Evolutionary conservation across 345 rosid genomes (phyloP).

Genomic region (Eucalyptus paniculata): DNA sequence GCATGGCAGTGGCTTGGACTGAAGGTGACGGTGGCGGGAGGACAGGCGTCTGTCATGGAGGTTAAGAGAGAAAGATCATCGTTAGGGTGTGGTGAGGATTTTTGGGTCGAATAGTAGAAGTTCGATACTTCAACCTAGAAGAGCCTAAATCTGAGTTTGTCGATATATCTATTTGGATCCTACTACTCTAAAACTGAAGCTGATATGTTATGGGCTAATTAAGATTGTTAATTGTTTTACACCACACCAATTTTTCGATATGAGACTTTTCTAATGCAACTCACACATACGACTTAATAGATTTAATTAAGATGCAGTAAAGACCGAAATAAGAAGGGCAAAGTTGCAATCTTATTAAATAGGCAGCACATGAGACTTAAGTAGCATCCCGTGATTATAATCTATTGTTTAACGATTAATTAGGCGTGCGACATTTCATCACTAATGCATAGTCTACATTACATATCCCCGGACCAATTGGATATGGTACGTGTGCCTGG

Average conservation of each 20-base stretch:
- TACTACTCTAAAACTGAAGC: neutral
- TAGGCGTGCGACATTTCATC: neutral
- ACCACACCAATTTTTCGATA: fast-evolving
- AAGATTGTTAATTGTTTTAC: neutral
- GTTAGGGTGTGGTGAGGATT: neutral
- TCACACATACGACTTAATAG: fast-evolving
- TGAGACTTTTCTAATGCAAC: neutral
- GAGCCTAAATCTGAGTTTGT: neutral
- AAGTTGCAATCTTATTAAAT: neutral
- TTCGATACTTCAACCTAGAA: neutral
- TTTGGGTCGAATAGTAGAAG: neutral
- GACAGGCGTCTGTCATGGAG: neutral
- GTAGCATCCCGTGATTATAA: neutral
- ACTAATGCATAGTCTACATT: neutral
- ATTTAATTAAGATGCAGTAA: neutral
- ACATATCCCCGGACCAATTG: neutral
- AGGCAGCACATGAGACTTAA: neutral
- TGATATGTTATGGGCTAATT: neutral
- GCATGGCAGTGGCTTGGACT: neutral
- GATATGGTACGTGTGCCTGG: neutral
- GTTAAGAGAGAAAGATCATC: neutral
- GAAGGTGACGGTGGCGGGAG: neutral
- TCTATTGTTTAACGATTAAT: neutral
- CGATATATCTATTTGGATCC: neutral
- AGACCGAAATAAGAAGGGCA: neutral